These are phyloP conservation scores for Psilocybe tampanensis DNA, from an alignment of 768 basidiomycete species.

Conservation along the genomic window DNA sequence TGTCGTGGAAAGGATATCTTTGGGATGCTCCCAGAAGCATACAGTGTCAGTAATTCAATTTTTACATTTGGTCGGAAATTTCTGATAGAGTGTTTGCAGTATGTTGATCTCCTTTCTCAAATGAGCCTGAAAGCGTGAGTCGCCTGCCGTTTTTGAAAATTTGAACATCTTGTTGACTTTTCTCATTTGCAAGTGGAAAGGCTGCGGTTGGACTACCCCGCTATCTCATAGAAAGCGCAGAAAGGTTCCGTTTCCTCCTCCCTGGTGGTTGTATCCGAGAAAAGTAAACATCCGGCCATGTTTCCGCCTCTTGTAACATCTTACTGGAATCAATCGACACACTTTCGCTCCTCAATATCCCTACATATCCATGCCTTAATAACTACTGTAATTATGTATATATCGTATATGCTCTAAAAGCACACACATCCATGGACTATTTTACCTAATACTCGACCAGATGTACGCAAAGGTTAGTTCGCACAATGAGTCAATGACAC, in stretches of 20 bases:
- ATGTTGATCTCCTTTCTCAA: conserved; percentile 52
- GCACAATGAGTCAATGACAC: too few relatives aligned
- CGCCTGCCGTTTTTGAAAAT: not conserved
- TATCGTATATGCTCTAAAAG: not conserved
- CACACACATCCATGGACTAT: too few relatives aligned
- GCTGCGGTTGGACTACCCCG: conserved; percentile 56
- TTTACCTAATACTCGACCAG: too few relatives aligned
- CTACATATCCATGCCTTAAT: not conserved
- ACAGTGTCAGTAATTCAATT: conserved; percentile 40
- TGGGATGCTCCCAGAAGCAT: conserved; percentile 66
- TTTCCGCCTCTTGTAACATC: too few relatives aligned
- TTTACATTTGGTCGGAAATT: conserved; percentile 1
- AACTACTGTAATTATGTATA: not conserved
- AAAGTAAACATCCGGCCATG: conserved; percentile 5
- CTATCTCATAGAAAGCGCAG: conserved; percentile 52
- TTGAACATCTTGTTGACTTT: not conserved
- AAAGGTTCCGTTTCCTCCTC: conserved; percentile 51
- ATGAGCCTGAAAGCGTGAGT: conserved; percentile 56
- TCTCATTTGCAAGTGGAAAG: conserved; percentile 27
- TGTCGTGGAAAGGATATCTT: conserved; percentile 66
- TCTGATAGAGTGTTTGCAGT: conserved; percentile 31
- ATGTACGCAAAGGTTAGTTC: too few relatives aligned
- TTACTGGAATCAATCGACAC: too few relatives aligned
- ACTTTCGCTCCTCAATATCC: too few relatives aligned
- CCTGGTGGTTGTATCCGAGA: conserved; percentile 56